Conservation (phyloP, 2,329 filamentous ascomycete genomes). For the Paraphaeosphaeria sporulosa region DNA sequence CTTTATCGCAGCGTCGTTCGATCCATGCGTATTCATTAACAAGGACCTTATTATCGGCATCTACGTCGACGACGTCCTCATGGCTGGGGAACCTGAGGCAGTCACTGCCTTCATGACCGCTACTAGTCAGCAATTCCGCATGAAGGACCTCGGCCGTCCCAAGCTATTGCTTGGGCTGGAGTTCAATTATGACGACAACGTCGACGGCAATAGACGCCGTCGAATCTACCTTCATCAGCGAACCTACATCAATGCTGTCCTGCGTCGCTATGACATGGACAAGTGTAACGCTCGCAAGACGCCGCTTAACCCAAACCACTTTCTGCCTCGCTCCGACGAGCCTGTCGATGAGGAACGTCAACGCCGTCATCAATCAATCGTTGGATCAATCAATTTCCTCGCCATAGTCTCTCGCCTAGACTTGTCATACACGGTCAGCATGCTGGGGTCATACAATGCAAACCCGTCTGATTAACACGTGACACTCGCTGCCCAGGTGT, state of each 20-base stretch:
- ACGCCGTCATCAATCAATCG: conserved; percentile 15
- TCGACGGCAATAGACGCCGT: too few species aligned
- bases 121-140: conserved; percentile 11
- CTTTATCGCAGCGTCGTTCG: too few species aligned
- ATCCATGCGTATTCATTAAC: too few species aligned
- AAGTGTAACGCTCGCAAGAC: conserved; percentile 11
- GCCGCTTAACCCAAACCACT: conserved; percentile 13
- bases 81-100: conserved; percentile 1
- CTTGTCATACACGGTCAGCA: conserved; percentile 9
- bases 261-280: conserved; percentile 11
- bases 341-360: conserved; percentile 5
- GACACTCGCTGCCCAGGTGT: neutral
- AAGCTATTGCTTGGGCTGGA: conserved; percentile 12
- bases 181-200: conserved; percentile 9
- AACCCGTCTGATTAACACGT: conserved; percentile 13
- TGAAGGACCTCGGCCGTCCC: conserved; percentile 17
- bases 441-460: conserved; percentile 14
- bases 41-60: conserved; percentile 17
- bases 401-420: conserved; percentile 9
- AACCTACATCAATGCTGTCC: conserved; percentile 5
- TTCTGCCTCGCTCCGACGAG: neutral
- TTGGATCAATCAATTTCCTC: conserved; percentile 21
- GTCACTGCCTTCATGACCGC: conserved; percentile 1
- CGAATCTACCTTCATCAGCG: conserved; percentile 7
- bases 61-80: conserved; percentile 22